Conservation (phyloP, 345 rosid species). For the Gossypium bickii region DNA sequence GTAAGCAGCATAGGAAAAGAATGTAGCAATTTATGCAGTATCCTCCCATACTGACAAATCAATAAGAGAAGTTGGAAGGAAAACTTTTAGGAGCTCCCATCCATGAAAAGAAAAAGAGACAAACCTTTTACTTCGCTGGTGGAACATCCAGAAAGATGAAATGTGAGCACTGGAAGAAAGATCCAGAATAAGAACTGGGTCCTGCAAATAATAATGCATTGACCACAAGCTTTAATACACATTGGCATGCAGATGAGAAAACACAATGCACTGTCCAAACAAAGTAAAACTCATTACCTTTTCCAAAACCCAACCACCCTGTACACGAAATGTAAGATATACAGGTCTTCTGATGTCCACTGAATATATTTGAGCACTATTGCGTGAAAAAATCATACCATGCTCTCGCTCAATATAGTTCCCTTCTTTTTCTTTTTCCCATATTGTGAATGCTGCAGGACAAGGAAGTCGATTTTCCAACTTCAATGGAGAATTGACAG, state of each 20-base stretch:
- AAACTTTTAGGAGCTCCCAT: not conserved
- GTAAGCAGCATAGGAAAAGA: not conserved
- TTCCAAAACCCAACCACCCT: constrained; percentile 92
- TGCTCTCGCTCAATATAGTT: constrained; percentile 54
- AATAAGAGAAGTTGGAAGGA: not conserved
- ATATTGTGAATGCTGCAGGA: constrained; percentile 73
- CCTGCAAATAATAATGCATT: constrained; percentile 45
- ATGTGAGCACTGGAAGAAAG: constrained; percentile 58
- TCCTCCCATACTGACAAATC: not conserved
- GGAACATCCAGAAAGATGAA: constrained; percentile 92
- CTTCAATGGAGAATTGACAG: constrained; percentile 80
- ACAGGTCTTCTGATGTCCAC: constrained; percentile 72
- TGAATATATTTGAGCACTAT: constrained; percentile 57
- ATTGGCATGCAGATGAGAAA: constrained; percentile 6
- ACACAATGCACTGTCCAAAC: not conserved
- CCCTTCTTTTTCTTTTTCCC: constrained; percentile 82
- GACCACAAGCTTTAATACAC: not conserved
- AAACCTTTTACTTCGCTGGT: constrained; percentile 91
- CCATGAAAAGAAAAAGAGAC: not conserved
- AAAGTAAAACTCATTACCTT: constrained; percentile 44
- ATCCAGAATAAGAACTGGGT: constrained; percentile 74
- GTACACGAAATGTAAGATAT: constrained; percentile 66
- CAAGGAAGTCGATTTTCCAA: constrained; percentile 95
- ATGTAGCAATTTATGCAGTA: not conserved
- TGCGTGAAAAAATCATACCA: constrained; percentile 61